Conservation (phyloP, 2,329 filamentous ascomycete genomes). For the Cercospora zeae-maydis region DNA sequence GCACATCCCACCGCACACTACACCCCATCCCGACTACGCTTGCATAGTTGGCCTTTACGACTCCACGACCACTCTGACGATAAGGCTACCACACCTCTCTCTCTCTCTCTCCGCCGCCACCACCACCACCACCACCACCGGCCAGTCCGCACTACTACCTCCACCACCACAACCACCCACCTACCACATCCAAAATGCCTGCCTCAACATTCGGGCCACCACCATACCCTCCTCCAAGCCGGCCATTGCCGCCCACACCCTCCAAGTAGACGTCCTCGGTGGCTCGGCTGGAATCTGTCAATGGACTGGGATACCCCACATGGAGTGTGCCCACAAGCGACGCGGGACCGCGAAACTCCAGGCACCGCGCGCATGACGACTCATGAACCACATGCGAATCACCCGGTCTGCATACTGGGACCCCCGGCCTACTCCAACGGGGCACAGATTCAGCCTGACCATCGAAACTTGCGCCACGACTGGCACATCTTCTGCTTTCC, state of each 20-base stretch:
- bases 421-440: no score
- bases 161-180: not conserved
- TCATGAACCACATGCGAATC: not conserved
- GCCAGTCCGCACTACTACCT: not conserved
- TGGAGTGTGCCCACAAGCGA: not conserved
- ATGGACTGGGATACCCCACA: no score
- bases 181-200: slow-evolving; percentile 35
- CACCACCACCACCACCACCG: not conserved
- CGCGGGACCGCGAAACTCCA: not conserved
- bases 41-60: slow-evolving; percentile 3
- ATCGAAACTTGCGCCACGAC: not conserved
- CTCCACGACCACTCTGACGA: slow-evolving; percentile 2
- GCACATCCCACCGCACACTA: not conserved
- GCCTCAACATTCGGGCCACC: slow-evolving; percentile 45
- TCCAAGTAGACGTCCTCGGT: slow-evolving; percentile 34
- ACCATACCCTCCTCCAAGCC: slow-evolving; percentile 48
- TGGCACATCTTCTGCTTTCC: not conserved
- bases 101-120: not conserved
- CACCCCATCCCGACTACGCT: slow-evolving; percentile 3
- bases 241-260: slow-evolving; percentile 47
- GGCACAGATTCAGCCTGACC: not conserved
- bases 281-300: not conserved
- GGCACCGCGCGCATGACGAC: not conserved
- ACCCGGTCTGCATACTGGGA: not conserved
- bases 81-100: not conserved